A percentile compares a stretch with the other conserved stretches of the same genome.
Conservation (phyloP, 148 eudicot species). For the Vaccinium darrowii region DNA sequence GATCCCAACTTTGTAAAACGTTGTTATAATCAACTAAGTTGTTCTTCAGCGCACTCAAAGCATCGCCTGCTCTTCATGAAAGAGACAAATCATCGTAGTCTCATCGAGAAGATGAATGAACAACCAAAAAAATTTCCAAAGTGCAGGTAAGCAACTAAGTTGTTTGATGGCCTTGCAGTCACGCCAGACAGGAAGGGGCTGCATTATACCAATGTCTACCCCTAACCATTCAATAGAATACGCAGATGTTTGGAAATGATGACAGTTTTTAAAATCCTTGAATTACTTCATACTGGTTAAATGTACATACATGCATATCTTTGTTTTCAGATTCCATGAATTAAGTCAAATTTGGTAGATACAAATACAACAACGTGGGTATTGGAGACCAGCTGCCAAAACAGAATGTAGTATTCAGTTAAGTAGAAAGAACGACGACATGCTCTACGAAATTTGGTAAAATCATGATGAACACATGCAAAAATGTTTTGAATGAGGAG, state of each 20-base stretch:
- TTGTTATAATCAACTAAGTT: slow-evolving; percentile 68
- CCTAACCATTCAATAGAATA: neutral
- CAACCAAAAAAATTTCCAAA: neutral
- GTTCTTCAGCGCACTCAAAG: slow-evolving; percentile 55
- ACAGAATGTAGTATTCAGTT: neutral
- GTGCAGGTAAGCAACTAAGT: neutral
- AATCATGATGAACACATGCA: neutral
- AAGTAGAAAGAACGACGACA: neutral
- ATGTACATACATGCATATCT: neutral
- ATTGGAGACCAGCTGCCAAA: neutral
- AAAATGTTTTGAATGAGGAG: neutral
- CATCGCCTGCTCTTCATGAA: slow-evolving; percentile 60
- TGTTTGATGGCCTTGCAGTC: neutral
- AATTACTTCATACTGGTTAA: neutral
- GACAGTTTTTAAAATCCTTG: neutral
- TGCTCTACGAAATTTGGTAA: no score
- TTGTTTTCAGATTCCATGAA: neutral
- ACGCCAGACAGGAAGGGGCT: neutral
- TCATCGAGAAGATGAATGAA: slow-evolving; percentile 5
- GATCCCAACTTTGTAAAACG: slow-evolving; percentile 78
- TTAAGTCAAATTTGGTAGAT: neutral
- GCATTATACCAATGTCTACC: neutral
- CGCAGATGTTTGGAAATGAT: neutral
- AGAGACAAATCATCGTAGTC: slow-evolving; percentile 19
- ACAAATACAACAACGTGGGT: neutral